Percentiles rank a stretch among this genome's conserved stretches.
Conservation (phyloP, 495 filamentous ascomycete genomes). For the Hyaloscypha finlandica region DNA sequence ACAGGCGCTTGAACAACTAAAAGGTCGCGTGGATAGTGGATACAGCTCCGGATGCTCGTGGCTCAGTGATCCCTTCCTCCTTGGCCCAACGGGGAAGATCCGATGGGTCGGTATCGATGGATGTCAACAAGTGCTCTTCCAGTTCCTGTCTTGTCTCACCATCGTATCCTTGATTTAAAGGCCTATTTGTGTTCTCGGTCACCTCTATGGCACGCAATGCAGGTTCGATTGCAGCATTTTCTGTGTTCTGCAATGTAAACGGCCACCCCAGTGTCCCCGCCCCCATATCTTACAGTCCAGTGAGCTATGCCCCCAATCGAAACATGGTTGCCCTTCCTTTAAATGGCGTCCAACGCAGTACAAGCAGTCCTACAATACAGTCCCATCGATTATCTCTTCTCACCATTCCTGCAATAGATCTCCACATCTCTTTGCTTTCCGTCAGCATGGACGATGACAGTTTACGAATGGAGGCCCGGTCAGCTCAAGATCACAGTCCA, state of each 20-base stretch:
- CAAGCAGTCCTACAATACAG: background rate
- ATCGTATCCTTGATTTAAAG: background rate
- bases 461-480: background rate
- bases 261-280: background rate
- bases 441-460: background rate
- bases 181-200: background rate
- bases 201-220: background rate
- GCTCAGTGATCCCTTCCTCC: too few relatives aligned
- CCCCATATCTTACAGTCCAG: background rate
- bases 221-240: background rate
- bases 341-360: background rate
- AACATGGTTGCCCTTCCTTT: background rate
- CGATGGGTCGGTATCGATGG: background rate
- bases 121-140: background rate
- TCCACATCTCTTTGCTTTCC: background rate
- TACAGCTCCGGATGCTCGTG: too few relatives aligned
- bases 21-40: background rate
- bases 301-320: background rate
- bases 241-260: background rate
- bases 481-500: background rate
- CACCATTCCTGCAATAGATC: background rate
- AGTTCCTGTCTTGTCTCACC: background rate
- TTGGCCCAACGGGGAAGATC: background rate
- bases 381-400: constrained; percentile 8
- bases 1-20: background rate